These are phyloP conservation scores for Metschnikowia baotianmanensis DNA, from an alignment of 805 yeast species.

Conservation along the genomic window DNA sequence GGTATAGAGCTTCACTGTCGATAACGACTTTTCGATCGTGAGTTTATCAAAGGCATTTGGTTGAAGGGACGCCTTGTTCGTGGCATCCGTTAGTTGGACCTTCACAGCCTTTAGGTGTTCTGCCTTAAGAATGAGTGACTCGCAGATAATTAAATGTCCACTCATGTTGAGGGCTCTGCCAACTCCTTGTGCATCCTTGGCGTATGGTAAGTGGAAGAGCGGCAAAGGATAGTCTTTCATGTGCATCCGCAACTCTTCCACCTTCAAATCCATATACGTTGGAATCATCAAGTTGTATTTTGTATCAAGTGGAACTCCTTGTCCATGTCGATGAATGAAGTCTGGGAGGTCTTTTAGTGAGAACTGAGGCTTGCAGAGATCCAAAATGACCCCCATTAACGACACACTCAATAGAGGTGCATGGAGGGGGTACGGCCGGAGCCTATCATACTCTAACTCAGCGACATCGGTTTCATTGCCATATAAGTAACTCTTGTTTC, in stretches of 20 bases:
- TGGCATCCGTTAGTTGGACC: conserved; percentile 57
- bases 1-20: conserved; percentile 70
- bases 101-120: conserved; percentile 57
- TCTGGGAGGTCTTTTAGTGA: conserved; percentile 43
- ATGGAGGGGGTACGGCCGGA: conserved; percentile 29
- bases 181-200: conserved; percentile 20
- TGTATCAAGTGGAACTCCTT: conserved; percentile 75
- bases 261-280: conserved; percentile 49
- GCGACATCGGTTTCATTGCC: conserved; percentile 30
- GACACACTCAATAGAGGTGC: conserved; percentile 37
- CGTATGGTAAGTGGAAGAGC: conserved; percentile 64
- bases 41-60: conserved; percentile 29
- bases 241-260: conserved; percentile 66
- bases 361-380: conserved; percentile 28
- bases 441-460: conserved; percentile 22
- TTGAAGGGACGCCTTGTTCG: conserved; percentile 30
- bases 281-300: conserved; percentile 70
- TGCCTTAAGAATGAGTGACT: conserved; percentile 50
- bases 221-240: conserved; percentile 88
- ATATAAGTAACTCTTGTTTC: conserved; percentile 29
- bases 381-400: conserved; percentile 27
- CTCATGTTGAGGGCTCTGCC: conserved; percentile 31
- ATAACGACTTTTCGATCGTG: conserved; percentile 69
- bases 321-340: conserved; percentile 72
- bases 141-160: conserved; percentile 72